Evolutionary conservation across 768 basidiomycete genomes (phyloP), one percentile per base, ranked within the genome.

Genomic region (Mycena amicta): DNA sequence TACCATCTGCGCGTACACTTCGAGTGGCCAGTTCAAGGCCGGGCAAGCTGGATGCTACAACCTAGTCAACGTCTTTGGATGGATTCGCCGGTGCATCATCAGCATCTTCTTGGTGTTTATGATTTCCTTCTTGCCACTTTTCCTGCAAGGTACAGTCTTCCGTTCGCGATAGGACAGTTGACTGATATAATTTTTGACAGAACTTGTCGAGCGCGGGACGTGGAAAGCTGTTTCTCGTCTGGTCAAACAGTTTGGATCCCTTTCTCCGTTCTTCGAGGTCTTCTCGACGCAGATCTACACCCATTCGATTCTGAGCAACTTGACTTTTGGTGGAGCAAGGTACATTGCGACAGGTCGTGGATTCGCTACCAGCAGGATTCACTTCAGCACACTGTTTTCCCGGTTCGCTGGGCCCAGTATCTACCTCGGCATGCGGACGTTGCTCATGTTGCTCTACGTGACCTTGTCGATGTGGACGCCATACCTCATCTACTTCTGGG

Each of bases 301-400:
- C 46, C 93, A 98, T 70, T 98, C 97, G 26, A 98, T 99, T 73
- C 79, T 97, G 62, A 96, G 88, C 74, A 96, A 99, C 74, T 77
- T 99, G 76, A 96, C 93, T 4, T 98, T 97, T 59, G 97, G 97
- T 74, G 97, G 97, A 50, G 97, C 97, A 45, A 86, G 97, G 52
- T 99, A 98, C 75, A 99, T 99, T 64, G 95, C 97, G 16, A 99
- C 96, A 23, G 97, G 97, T 49, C 92, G 97, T 83, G 97, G 97
- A 39, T 99, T 99, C 70, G 97, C 97, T 26, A 98, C 96, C 4
- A 92, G 93, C 22, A 83, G 97, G 53, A 93, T 97, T 60, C 90
- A 90, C 59, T 99, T 99, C 80, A 90, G 85, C 71, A 95, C 95
- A 68, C 78, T 99, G 18, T 97, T 95, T 78, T 98, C 97, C 61